Conservation (phyloP, 768 basidiomycete species). For the Hirschioporus abietinus region DNA sequence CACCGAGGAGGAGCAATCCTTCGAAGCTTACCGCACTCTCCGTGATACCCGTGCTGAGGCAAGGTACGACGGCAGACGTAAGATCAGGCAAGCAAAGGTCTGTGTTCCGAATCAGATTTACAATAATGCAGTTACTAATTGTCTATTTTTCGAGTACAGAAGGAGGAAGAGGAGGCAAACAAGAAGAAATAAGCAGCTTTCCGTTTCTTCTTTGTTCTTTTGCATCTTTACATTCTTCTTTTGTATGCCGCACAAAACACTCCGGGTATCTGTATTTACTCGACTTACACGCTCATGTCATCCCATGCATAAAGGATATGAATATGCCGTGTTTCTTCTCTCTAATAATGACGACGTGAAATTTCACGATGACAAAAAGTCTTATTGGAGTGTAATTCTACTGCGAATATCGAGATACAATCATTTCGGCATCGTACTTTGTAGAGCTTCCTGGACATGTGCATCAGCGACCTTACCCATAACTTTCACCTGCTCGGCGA, state of each 20-base stretch:
- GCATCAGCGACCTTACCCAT: slow-evolving; percentile 75
- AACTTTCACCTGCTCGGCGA: slow-evolving; percentile 84
- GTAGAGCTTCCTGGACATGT: slow-evolving; percentile 62
- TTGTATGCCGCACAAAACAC: slow-evolving; percentile 17
- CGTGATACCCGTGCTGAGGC: slow-evolving; percentile 77
- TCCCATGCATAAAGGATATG: slow-evolving; percentile 1
- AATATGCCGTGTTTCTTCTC: slow-evolving; percentile 1
- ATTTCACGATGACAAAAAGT: neutral
- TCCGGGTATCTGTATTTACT: neutral
- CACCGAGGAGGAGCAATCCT: slow-evolving; percentile 82
- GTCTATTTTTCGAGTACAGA: slow-evolving; percentile 37
- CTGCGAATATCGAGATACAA: neutral
- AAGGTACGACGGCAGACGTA: slow-evolving; percentile 84
- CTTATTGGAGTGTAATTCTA: neutral
- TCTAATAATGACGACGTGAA: neutral
- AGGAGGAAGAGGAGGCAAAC: slow-evolving; percentile 86
- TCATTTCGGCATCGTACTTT: slow-evolving; percentile 10
- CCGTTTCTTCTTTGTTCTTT: slow-evolving; percentile 15
- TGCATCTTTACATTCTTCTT: slow-evolving; percentile 12
- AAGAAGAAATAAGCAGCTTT: slow-evolving; percentile 73
- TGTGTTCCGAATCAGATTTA: slow-evolving; percentile 23
- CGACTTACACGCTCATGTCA: neutral
- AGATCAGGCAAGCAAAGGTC: slow-evolving; percentile 81
- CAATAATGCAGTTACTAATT: slow-evolving; percentile 15
- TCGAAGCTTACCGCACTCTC: slow-evolving; percentile 85